Conservation (phyloP, 208 protist species). For the Phytomonas sp. region DNA sequence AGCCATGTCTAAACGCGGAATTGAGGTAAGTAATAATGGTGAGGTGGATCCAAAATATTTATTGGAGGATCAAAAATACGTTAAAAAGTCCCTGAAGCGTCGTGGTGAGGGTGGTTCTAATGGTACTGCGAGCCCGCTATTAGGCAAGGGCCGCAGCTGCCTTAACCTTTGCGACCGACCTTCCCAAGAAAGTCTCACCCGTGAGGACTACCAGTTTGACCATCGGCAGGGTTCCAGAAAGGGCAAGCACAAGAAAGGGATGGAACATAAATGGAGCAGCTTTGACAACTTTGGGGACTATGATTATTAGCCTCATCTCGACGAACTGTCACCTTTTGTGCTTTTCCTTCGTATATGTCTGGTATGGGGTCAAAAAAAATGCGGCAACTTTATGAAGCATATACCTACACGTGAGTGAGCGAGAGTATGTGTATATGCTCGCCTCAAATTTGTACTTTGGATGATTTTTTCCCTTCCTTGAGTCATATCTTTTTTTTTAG, state of each 20-base stretch:
- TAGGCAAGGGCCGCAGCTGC: not conserved
- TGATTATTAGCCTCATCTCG: conserved; percentile 17
- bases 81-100: not conserved
- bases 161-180: not conserved
- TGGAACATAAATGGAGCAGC: conserved; percentile 28
- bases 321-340: not conserved
- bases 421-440: not conserved
- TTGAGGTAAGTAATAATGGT: conserved; percentile 25
- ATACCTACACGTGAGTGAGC: too few species aligned
- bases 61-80: not conserved
- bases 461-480: not conserved
- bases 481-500: not conserved
- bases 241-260: conserved; percentile 70
- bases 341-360: not conserved
- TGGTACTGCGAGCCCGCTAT: not conserved
- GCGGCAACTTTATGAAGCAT: not conserved
- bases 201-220: conserved; percentile 57
- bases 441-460: not conserved
- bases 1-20: conserved; percentile 26
- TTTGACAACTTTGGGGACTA: conserved; percentile 36
- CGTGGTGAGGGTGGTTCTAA: not conserved
- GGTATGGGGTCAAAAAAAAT: not conserved
- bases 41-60: not conserved
- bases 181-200: conserved; percentile 14
- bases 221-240: conserved; percentile 34